Percentiles rank a stretch among this genome's conserved stretches.
phyloP scores from a whole-genome alignment of 129 eudicot genomes.

The Ambrosia artemisiifolia region DNA sequence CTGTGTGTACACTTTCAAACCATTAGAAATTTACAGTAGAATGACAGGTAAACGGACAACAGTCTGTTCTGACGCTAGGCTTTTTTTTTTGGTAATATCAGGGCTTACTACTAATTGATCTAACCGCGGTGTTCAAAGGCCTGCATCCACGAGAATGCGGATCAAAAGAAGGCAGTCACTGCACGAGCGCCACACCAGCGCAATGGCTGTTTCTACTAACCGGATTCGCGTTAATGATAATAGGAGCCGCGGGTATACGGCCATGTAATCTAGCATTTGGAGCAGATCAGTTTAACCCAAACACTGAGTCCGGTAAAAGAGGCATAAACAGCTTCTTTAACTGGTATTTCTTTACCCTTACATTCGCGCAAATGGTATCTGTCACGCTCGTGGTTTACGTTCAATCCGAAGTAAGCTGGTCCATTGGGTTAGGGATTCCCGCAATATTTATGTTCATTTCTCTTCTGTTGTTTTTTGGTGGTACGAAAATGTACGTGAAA shows the following conservation, averaged over 20 bases:
- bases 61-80: background rate
- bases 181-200: slow-evolving; percentile 51
- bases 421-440: slow-evolving; percentile 70
- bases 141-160: slow-evolving; percentile 80
- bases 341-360: slow-evolving; percentile 60
- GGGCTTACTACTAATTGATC: slow-evolving; percentile 63
- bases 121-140: slow-evolving; percentile 61
- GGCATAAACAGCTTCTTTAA: slow-evolving; percentile 75
- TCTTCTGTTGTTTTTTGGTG: slow-evolving; percentile 52
- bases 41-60: too few relatives aligned
- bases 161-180: slow-evolving; percentile 35
- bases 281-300: slow-evolving; percentile 74
- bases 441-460: slow-evolving; percentile 58
- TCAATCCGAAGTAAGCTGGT: slow-evolving; percentile 62
- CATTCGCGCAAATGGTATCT: slow-evolving; percentile 76
- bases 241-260: slow-evolving; percentile 65
- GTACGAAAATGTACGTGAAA: slow-evolving; percentile 59
- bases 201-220: slow-evolving; percentile 50
- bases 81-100: slow-evolving; percentile 8
- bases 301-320: slow-evolving; percentile 61
- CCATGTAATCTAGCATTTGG: slow-evolving; percentile 78
- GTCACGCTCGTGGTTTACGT: slow-evolving; percentile 69
- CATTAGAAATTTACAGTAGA: too few relatives aligned
- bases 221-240: slow-evolving; percentile 51
- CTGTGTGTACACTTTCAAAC: slow-evolving; percentile 23